These are phyloP conservation scores for Collybiopsis luxurians DNA, from an alignment of 768 basidiomycete genomes.

Conservation along the genomic window DNA sequence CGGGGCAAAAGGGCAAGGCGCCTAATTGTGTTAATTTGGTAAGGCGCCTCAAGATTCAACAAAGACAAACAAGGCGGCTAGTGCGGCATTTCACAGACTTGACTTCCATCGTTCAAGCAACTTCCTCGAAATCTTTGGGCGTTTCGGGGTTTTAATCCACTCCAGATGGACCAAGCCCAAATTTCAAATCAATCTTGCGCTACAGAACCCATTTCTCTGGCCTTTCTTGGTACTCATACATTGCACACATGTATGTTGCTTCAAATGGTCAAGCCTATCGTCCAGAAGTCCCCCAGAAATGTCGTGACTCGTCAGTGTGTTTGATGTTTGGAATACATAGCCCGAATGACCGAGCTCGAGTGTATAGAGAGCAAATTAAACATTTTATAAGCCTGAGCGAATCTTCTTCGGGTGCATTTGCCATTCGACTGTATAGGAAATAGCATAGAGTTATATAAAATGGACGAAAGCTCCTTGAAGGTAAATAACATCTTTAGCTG, in stretches of 20 bases:
- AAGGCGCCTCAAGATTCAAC: not conserved
- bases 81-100: not conserved
- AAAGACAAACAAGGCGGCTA: not conserved
- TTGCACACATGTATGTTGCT: not conserved
- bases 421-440: not conserved
- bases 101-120: not conserved
- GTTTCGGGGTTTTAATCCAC: too few relatives aligned
- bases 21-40: not conserved
- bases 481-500: too few relatives aligned
- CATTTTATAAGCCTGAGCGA: not conserved
- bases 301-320: not conserved
- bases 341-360: not conserved
- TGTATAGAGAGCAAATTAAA: not conserved
- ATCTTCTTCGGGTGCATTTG: not conserved
- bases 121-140: too few relatives aligned
- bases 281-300: not conserved
- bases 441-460: too few relatives aligned
- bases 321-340: too few relatives aligned
- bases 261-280: not conserved
- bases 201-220: too few relatives aligned
- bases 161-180: too few relatives aligned
- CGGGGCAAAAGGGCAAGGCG: not conserved
- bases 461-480: not conserved
- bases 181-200: too few relatives aligned
- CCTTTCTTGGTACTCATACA: too few relatives aligned